Base-by-base conservation (phyloP, 2,329 filamentous ascomycete species). In the Penicillium aurantiogriseum region DNA sequence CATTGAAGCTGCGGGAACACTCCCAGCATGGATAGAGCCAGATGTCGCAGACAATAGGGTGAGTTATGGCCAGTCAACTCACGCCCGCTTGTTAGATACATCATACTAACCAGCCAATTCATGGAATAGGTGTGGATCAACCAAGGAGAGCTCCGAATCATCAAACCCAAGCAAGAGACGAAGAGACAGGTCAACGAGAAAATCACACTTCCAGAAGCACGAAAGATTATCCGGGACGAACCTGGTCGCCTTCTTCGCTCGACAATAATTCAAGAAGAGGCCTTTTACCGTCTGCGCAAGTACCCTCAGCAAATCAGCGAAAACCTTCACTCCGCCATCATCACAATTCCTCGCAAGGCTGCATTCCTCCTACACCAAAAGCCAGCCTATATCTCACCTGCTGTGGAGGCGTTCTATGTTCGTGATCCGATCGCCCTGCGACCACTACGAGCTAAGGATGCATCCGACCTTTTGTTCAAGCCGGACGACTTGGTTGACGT, bases 21-120 rank as follows among this genome's bases (percentile, higher is more conserved):
- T 97, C 2, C 94, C 94, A 2, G 86, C 84, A 60, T 99, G 94
- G 95, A 77, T 99, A 27, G 96, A 88, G 65, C 94, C 94, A 0
- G 92, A 96, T 62, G 88, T 93, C 39, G 92, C 95, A 62, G 85
- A 88, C 63, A 90, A 96, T 71, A 84, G 94, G 56, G 84, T 83
- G 66, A 66, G 74, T 45, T 40, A 54, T 9, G 2, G 8, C 52
- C 23, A 13, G 9, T 44, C 11, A 35, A 43, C 19, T 21, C 46
- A 36, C 33, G 2, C 40, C 25, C 25, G 19, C 27, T 39, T 21
- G 11, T 31, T 6, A 3, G 1, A 4, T 6, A 36, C 7, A 21
- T 11, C 43, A 39, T 45, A 27, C 19, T 36, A 29, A 54, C 36
- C 19, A 42, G 7, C 13, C 23, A 13, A 36, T 29, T 33, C 21